Evolutionary conservation across 805 yeast species (phyloP), one percentile per base, ranked within the genome.

Genomic region (Yarrowia alimentaria): DNA sequence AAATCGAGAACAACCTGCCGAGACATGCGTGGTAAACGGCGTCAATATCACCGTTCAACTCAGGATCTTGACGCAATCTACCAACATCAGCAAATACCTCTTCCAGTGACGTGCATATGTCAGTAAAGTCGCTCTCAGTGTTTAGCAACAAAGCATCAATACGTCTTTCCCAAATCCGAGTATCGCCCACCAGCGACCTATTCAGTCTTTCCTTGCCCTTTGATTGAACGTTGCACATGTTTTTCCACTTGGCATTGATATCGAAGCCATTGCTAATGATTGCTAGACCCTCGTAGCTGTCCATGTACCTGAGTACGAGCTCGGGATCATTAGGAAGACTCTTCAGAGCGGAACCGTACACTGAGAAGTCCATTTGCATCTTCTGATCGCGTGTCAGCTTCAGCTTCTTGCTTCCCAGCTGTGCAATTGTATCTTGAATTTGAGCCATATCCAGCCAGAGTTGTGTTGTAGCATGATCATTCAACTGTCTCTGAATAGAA

Each of bases 221-320:
- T n/a, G n/a, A 9, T 32, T 40, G 4, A 28, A 40, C 5, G 24
- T n/a, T n/a, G n/a, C n/a, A n/a, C n/a, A n/a, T n/a, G n/a, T n/a
- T n/a, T 18, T 28, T 26, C 47, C 47, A 40, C 13, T 40, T 40
- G 11, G 22, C 1, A n/a, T 40, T 26, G 5, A 40, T 29, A 11
- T 40, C 47, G 33, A 26, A 3, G 17, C 33, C 19, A 37, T 1
- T 3, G 24, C 25, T 8, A 28, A 8, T 11, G 47, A 28, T 5
- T 13, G 3, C 3, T n/a, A 40, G 13, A 6, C 47, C 47, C 9
- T 40, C 47, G 9, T 18, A 26, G 6, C 33, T 18, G 6, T 40
- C 47, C 47, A 40, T 40, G 18, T 40, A 40, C 7, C 14, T 19
- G n/a, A 40, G 19, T 3, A 40, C 33, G 19, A 40, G n/a, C 11